Conservation (phyloP, 1,139 yeast species). For the Geotrichum histeridarum region DNA sequence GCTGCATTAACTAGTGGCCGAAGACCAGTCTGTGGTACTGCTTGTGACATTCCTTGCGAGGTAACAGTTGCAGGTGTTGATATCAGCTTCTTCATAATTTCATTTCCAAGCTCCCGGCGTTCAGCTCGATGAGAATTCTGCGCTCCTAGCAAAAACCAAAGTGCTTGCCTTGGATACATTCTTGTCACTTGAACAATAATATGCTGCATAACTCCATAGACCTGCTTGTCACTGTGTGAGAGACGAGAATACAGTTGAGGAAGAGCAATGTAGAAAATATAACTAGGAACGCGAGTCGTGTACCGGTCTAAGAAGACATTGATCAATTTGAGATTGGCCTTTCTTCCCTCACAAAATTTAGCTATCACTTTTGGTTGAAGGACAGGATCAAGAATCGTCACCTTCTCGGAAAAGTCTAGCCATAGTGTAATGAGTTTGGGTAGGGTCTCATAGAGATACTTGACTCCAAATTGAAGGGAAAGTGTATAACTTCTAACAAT, state of each 20-base stretch:
- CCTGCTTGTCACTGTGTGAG: conserved; percentile 55
- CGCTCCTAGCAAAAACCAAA: conserved; percentile 82
- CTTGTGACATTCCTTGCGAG: conserved; percentile 8
- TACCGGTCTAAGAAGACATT: conserved; percentile 41
- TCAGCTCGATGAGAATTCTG: conserved; percentile 58
- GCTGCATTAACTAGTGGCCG: conserved; percentile 27
- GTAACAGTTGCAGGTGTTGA: conserved; percentile 15
- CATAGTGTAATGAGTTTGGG: conserved; percentile 88
- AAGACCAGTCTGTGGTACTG: conserved; percentile 9
- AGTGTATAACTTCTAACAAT: conserved; percentile 61
- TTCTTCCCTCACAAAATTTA: conserved; percentile 24
- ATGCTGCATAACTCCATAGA: conserved; percentile 51
- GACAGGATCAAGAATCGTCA: conserved; percentile 21
- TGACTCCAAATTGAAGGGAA: conserved; percentile 64
- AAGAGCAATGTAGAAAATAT: conserved; percentile 78
- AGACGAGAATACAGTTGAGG: conserved; percentile 83
- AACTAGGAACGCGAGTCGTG: conserved; percentile 47
- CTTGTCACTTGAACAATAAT: conserved; percentile 55
- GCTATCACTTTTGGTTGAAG: conserved; percentile 13
- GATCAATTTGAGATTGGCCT: conserved; percentile 24
- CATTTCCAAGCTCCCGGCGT: conserved; percentile 52
- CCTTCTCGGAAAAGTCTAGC: conserved; percentile 70
- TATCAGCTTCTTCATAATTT: conserved; percentile 34
- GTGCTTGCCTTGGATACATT: conserved; percentile 72
- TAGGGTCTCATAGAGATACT: conserved; percentile 73